Evolutionary conservation across 306 rosid species (phyloP), one percentile per base, ranked within the genome.

Genomic region (Cucumis cinereus): DNA sequence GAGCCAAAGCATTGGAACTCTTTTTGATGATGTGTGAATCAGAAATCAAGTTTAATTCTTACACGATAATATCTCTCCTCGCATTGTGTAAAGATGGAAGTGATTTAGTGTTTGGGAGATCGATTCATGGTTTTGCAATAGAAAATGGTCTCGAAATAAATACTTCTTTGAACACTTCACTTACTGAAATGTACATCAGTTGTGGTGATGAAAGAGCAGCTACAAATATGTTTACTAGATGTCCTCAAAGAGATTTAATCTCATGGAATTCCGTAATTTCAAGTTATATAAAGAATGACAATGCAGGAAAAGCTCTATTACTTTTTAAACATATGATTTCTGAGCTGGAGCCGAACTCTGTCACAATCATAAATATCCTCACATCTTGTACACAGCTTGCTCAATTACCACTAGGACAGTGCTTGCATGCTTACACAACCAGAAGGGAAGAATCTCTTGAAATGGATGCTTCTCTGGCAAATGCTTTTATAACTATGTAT

Each of bases 181-280:
- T 86, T n/a, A 79, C 86, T 68, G 90, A 81, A 62, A 82, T 79
- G 79, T 84, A 86, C 84, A 75, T 86, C 80, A 78, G 74, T 10
- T 84, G 84, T 1, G 63, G 84, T 11, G 84, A 82, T 74, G 87
- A 86, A 82, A 82, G 77, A 70, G 66, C 79, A 3, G 87, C 83
- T 64, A 79, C 50, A 43, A 35, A 16, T 71, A 77, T 84, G 50
- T 86, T 84, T 79, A 83, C 78, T 78, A 47, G 73, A n/a, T 81
- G 77, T 55, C 75, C 84, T 26, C n/a, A 71, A 19, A 79, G 73
- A 52, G 89, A 86, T 72, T 75, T 86, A 70, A 54, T 86, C 73
- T 82, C 84, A n/a, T 86, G 87, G 87, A 86, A 86, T 76, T 81
- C 90, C 47, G 55, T 84, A 4, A 86, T 84, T 75, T 58, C 86